phyloP scores from a whole-genome alignment of 352 stramenopile genomes.

The Phytophthora colocasiae region DNA sequence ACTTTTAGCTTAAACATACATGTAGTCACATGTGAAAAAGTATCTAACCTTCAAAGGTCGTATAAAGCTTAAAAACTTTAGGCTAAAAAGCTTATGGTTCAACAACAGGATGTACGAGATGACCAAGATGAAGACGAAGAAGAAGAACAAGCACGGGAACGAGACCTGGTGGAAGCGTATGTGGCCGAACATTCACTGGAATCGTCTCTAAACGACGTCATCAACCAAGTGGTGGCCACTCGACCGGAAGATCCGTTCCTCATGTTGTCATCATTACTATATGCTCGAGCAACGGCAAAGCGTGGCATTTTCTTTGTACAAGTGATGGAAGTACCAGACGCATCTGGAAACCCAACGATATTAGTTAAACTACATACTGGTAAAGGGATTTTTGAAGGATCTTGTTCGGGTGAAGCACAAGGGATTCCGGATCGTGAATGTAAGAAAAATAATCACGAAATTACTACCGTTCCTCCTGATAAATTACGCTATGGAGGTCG shows the following conservation, averaged over 20 bases:
- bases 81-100: constrained; percentile 17
- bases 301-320: constrained; percentile 75
- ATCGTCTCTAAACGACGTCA: constrained; percentile 65
- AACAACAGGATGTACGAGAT: constrained; percentile 26
- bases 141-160: constrained; percentile 54
- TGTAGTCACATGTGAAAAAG: constrained; percentile 21
- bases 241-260: constrained; percentile 75
- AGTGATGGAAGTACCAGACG: constrained; percentile 61
- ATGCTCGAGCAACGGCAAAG: constrained; percentile 63
- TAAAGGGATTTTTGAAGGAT: constrained; percentile 70
- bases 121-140: constrained; percentile 37
- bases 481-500: constrained; percentile 53
- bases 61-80: neutral
- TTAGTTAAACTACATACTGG: constrained; percentile 71
- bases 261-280: constrained; percentile 70
- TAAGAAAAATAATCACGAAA: neutral
- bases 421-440: constrained; percentile 45
- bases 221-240: constrained; percentile 76
- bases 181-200: constrained; percentile 76
- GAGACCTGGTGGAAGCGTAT: constrained; percentile 81
- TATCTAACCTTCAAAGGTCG: constrained; percentile 37
- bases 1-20: neutral
- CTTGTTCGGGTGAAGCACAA: constrained; percentile 43
- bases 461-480: constrained; percentile 23
- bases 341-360: constrained; percentile 44